Base-by-base conservation (phyloP, 305 asterid genomes). In the Fraxinus floribunda region DNA sequence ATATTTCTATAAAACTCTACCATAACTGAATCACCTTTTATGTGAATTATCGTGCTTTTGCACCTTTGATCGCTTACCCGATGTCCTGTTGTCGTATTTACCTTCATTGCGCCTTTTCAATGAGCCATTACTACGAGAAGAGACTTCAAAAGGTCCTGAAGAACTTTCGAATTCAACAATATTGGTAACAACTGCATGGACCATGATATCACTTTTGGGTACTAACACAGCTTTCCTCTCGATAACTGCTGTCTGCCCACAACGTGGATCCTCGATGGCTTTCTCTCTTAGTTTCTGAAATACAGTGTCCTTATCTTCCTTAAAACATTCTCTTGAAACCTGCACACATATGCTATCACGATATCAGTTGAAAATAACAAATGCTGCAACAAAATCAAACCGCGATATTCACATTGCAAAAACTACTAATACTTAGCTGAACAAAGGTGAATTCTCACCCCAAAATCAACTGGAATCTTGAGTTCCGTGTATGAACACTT, bases 141-240 rank as follows among this genome's bases (percentile, higher is more conserved):
- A 39, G 6, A 81, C 84, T 74, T 86, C 88, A 3, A 29, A 26
- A 16, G 84, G 87, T 15, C 77, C 83, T 57, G 84, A 76, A 34
- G 81, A 79, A 80, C 49, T 83, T 76, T 76, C 89, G 22, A 89
- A 93, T 81, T 91, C 87, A 30, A 87, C 86, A 39, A 93, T 85
- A 82, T 91, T 91, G 70, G 98, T 95, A 6, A 84, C 94, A 11
- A 92, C 86, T 78, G 97, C 97, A 85, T 95, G 90, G 81, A 93
- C 87, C 11, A 71, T 41, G 24, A 85, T 82, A 84, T 91, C 97
- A 52, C 91, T 88, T 89, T 90, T 91, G 70, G 97, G 95, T 49
- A 88, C 93, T 83, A 88, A 74, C 62, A 84, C 78, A 49, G 85
- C 72, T 77, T 87, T 83, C 78, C 86, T 90, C 90, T 93, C 95